Conservation (phyloP, 2,329 filamentous ascomycete genomes). For the Talaromyces sp. region DNA sequence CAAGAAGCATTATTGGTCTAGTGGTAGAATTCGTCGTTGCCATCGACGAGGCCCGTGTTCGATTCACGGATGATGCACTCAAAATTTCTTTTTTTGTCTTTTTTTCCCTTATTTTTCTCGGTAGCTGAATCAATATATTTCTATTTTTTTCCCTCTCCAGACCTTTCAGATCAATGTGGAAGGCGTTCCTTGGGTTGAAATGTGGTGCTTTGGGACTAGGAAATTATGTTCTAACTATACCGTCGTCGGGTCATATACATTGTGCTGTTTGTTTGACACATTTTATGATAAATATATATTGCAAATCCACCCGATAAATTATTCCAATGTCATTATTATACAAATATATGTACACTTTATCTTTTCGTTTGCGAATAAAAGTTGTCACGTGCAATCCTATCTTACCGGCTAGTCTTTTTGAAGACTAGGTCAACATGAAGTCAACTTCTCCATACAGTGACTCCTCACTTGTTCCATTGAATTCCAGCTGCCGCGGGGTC, state of each 20-base stretch:
- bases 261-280: no score
- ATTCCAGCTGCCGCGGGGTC: not conserved
- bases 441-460: not conserved
- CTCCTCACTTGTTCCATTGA: not conserved
- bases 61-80: slow-evolving; percentile 42
- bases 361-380: not conserved
- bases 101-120: not conserved
- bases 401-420: not conserved
- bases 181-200: no score
- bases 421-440: not conserved
- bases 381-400: not conserved
- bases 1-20: slow-evolving; percentile 38
- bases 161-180: not conserved
- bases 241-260: no score
- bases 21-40: slow-evolving; percentile 43
- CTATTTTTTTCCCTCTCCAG: not conserved
- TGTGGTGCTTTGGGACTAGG: no score
- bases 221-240: no score
- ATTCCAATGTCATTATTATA: not conserved
- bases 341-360: not conserved
- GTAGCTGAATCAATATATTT: not conserved
- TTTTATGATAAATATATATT: no score
- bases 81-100: slow-evolving; percentile 8
- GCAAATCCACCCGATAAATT: no score
- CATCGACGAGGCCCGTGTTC: slow-evolving; percentile 44